A percentile compares a stretch with the other conserved stretches of the same genome.
Conservation (phyloP, 345 rosid species). For the Citrus mangshanensis region DNA sequence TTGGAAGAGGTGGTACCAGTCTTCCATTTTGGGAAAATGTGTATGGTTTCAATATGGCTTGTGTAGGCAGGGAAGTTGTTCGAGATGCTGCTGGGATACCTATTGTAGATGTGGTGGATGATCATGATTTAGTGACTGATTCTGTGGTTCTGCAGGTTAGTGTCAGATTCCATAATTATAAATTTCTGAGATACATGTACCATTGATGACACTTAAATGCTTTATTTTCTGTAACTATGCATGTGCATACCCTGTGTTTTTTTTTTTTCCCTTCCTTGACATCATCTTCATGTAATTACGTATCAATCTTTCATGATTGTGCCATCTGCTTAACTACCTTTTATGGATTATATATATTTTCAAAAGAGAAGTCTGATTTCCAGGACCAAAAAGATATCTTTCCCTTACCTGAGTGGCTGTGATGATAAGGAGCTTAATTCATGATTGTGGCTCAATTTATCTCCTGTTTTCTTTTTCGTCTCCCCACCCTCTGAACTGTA, state of each 20-base stretch:
- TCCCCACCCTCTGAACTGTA: background rate
- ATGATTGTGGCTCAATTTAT: background rate
- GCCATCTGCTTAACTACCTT: background rate
- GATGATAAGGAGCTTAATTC: background rate
- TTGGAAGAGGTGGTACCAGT: conserved; percentile 88
- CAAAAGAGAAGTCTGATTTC: background rate
- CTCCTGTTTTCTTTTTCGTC: background rate
- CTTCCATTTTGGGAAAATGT: conserved; percentile 86
- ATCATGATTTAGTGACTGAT: conserved; percentile 58
- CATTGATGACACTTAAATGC: background rate
- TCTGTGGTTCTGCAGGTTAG: conserved; percentile 63
- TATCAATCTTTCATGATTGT: background rate
- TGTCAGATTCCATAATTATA: background rate
- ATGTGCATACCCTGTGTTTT: background rate
- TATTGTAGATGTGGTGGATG: conserved; percentile 66
- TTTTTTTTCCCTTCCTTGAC: background rate
- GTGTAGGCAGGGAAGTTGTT: conserved; percentile 69
- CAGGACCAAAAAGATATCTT: background rate
- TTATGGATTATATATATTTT: background rate
- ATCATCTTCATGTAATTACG: background rate
- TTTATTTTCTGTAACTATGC: background rate
- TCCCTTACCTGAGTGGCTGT: background rate
- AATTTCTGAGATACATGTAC: background rate
- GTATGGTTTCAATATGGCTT: conserved; percentile 66
- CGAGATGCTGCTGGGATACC: conserved; percentile 69